phyloP scores from a whole-genome alignment of 2,329 filamentous ascomycete species.

The Arthrobotrys musiformis region DNA sequence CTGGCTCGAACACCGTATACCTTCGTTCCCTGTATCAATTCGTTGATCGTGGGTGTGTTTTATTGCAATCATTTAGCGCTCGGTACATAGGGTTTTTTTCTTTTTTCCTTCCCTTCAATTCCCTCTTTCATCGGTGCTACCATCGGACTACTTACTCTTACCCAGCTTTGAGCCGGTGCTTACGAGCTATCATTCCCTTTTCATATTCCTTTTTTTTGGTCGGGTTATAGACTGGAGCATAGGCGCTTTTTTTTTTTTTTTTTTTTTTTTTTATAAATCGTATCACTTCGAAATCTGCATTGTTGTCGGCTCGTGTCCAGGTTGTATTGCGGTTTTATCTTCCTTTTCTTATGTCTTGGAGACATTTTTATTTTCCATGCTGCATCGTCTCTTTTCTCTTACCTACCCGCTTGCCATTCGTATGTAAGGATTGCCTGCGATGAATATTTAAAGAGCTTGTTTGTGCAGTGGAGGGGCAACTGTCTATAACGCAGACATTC shows the following conservation, averaged over 20 bases:
- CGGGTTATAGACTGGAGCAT: conserved; percentile 1
- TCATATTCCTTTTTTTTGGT: background rate
- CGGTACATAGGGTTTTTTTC: background rate
- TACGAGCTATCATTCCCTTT: background rate
- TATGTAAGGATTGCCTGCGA: background rate
- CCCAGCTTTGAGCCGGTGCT: background rate
- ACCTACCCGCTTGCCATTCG: background rate
- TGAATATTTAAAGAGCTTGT: too few relatives aligned
- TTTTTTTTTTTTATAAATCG: background rate
- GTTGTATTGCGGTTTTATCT: too few relatives aligned
- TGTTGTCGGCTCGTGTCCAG: too few relatives aligned
- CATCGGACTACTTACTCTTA: background rate
- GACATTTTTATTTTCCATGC: too few relatives aligned
- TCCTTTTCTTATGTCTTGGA: too few relatives aligned
- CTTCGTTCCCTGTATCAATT: background rate
- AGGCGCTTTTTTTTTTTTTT: background rate
- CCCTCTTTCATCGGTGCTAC: background rate
- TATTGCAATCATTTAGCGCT: conserved; percentile 2
- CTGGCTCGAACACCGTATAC: background rate
- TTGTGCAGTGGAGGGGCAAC: too few relatives aligned
- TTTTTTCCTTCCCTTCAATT: background rate
- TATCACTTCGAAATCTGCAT: background rate
- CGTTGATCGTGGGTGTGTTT: background rate
- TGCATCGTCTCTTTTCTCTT: background rate
- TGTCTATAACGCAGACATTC: too few relatives aligned